phyloP scores from a whole-genome alignment of 1,284 basidiomycete genomes.

The Lentinula novae-zelandiae region DNA sequence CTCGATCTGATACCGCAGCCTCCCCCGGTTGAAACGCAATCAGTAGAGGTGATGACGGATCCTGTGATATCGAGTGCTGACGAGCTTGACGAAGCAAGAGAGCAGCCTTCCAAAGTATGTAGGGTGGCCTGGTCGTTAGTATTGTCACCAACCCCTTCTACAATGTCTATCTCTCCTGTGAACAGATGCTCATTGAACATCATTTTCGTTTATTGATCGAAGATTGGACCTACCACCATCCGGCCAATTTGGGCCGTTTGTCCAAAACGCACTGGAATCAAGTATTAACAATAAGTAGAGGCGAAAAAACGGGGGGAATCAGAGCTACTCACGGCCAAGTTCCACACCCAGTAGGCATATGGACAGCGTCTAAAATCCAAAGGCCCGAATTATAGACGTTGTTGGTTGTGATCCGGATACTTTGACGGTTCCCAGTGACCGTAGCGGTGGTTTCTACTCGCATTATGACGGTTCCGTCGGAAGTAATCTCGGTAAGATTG shows the following conservation, averaged over 20 bases:
- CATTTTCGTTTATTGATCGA: not conserved
- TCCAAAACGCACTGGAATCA: slow-evolving; percentile 42
- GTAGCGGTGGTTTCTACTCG: slow-evolving; percentile 76
- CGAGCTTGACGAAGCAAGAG: slow-evolving; percentile 48
- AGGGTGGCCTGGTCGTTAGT: slow-evolving; percentile 78
- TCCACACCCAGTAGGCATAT: slow-evolving; percentile 81
- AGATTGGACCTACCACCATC: not conserved
- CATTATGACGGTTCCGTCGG: slow-evolving; percentile 76
- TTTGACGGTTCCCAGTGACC: slow-evolving; percentile 63
- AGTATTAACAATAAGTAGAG: slow-evolving; percentile 1
- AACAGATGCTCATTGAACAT: not conserved
- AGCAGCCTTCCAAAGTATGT: slow-evolving; percentile 73
- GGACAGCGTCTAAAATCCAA: slow-evolving; percentile 79
- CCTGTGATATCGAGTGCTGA: slow-evolving; percentile 53
- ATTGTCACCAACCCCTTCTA: slow-evolving; percentile 79
- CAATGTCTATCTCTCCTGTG: slow-evolving; percentile 62
- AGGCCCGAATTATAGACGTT: slow-evolving; percentile 63
- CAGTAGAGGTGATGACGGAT: slow-evolving; percentile 60
- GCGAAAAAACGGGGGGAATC: not conserved
- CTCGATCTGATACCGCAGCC: slow-evolving; percentile 67
- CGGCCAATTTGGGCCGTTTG: slow-evolving; percentile 55
- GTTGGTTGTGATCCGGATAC: slow-evolving; percentile 73
- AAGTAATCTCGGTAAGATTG: slow-evolving; percentile 58
- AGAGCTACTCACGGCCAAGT: slow-evolving; percentile 66
- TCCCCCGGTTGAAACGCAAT: slow-evolving; percentile 68